Percentiles rank a stretch among this genome's conserved stretches.
These are phyloP conservation scores for Teratosphaeria gauchensis DNA, from an alignment of 2,329 filamentous ascomycete species.

Conservation along the genomic window DNA sequence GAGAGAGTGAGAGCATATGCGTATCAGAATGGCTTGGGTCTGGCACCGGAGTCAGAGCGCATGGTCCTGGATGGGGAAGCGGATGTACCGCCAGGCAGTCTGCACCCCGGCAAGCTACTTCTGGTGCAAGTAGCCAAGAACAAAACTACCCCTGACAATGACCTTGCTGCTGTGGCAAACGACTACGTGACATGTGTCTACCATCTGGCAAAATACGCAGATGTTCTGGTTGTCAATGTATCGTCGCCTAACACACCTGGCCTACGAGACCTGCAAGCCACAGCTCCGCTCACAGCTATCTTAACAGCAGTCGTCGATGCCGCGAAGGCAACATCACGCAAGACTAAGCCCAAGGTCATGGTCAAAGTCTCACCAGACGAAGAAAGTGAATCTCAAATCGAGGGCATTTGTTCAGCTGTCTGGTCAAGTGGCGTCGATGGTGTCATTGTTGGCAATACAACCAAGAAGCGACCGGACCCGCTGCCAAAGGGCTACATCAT, in stretches of 20 bases:
- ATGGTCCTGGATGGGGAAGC: conserved; percentile 68
- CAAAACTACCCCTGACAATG: conserved; percentile 75
- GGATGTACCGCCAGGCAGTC: conserved; percentile 69
- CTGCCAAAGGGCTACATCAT: conserved; percentile 58
- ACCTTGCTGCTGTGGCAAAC: conserved; percentile 69
- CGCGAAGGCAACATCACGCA: conserved; percentile 58
- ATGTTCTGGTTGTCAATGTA: conserved; percentile 96
- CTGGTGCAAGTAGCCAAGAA: conserved; percentile 96
- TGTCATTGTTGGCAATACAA: conserved; percentile 95
- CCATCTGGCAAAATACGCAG: conserved; percentile 74
- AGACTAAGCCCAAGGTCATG: conserved; percentile 74
- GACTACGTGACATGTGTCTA: conserved; percentile 86
- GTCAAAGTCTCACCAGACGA: conserved; percentile 98
- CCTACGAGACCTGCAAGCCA: conserved; percentile 74
- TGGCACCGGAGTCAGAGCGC: conserved; percentile 53
- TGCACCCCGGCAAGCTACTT: conserved; percentile 65
- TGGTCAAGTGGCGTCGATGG: conserved; percentile 81
- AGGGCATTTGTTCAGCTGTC: conserved; percentile 80
- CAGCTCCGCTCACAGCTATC: conserved; percentile 71
- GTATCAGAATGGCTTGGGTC: conserved; percentile 55
- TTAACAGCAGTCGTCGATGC: conserved; percentile 74
- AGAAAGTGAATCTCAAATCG: conserved; percentile 72
- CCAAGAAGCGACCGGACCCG: conserved; percentile 66
- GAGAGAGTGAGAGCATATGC: conserved; percentile 72
- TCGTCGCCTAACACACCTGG: conserved; percentile 95